These are phyloP conservation scores for Oryza glaberrima DNA, from an alignment of 176 grass and related monocot species.

Conservation along the genomic window DNA sequence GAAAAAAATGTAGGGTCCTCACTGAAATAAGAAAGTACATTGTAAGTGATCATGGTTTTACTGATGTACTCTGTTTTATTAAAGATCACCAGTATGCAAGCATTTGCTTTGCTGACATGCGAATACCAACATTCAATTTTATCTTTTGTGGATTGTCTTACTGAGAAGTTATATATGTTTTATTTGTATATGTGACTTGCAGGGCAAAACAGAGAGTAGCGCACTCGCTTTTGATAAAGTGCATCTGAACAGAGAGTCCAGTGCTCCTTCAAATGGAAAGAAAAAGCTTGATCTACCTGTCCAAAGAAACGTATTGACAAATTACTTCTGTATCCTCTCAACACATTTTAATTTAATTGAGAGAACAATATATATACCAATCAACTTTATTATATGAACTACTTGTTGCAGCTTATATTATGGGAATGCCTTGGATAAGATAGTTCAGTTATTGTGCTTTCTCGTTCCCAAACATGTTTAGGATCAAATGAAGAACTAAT, in stretches of 20 bases:
- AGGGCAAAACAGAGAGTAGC: constrained; percentile 48
- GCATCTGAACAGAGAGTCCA: constrained; percentile 48
- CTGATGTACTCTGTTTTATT: constrained; percentile 20
- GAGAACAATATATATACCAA: neutral
- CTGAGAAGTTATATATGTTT: constrained; percentile 21
- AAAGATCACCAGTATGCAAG: neutral
- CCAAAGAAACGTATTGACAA: constrained; percentile 92
- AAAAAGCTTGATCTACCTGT: constrained; percentile 84
- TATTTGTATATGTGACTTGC: constrained; percentile 38
- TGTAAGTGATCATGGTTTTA: neutral
- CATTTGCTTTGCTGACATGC: constrained; percentile 12
- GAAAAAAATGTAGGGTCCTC: neutral
- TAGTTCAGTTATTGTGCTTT: neutral
- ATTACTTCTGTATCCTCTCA: constrained; percentile 98
- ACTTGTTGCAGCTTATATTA: constrained; percentile 9
- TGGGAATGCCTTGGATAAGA: neutral
- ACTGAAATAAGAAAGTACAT: neutral
- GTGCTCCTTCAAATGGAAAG: constrained; percentile 52
- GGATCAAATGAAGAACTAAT: constrained; percentile 18
- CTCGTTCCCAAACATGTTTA: constrained; percentile 5
- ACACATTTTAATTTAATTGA: constrained; percentile 12
- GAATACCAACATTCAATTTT: constrained; percentile 24
- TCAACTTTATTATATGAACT: constrained; percentile 34
- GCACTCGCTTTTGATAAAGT: constrained; percentile 43
- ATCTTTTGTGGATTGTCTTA: constrained; percentile 27